phyloP scores from a whole-genome alignment of 495 filamentous ascomycete genomes.

The Elasticomyces elasticus region DNA sequence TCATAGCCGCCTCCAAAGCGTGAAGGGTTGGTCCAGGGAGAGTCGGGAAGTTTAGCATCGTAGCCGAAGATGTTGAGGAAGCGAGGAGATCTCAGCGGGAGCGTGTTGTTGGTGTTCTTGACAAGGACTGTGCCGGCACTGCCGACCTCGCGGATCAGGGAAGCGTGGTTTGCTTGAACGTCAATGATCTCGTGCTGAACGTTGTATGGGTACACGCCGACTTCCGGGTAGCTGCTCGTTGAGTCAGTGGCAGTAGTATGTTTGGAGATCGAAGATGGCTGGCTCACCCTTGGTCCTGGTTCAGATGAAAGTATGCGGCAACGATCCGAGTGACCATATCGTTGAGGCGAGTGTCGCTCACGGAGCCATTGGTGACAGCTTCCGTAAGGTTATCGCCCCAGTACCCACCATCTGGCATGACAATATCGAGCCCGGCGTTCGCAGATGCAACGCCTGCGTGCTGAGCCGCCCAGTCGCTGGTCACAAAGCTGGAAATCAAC shows the following conservation, averaged over 20 bases:
- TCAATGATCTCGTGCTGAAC: constrained; percentile 57
- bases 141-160: constrained; percentile 61
- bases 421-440: constrained; percentile 38
- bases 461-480: too few relatives aligned
- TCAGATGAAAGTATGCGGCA: constrained; percentile 83
- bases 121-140: constrained; percentile 71
- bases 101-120: constrained; percentile 58
- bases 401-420: constrained; percentile 68
- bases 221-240: too few relatives aligned
- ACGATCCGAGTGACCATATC: constrained; percentile 93
- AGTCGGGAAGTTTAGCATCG: too few relatives aligned
- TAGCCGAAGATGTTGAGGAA: constrained; percentile 60
- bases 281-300: constrained; percentile 74
- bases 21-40: too few relatives aligned
- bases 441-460: constrained; percentile 53
- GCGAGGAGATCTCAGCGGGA: constrained; percentile 33
- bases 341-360: constrained; percentile 73
- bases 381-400: constrained; percentile 73
- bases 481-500: too few relatives aligned
- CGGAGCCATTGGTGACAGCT: constrained; percentile 69
- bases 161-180: constrained; percentile 64
- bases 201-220: constrained; percentile 2
- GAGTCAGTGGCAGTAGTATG: too few relatives aligned
- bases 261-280: too few relatives aligned
- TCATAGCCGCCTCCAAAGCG: too few relatives aligned